These are phyloP conservation scores for Colletotrichum limetticola DNA, from an alignment of 2,329 filamentous ascomycete species.

Conservation along the genomic window DNA sequence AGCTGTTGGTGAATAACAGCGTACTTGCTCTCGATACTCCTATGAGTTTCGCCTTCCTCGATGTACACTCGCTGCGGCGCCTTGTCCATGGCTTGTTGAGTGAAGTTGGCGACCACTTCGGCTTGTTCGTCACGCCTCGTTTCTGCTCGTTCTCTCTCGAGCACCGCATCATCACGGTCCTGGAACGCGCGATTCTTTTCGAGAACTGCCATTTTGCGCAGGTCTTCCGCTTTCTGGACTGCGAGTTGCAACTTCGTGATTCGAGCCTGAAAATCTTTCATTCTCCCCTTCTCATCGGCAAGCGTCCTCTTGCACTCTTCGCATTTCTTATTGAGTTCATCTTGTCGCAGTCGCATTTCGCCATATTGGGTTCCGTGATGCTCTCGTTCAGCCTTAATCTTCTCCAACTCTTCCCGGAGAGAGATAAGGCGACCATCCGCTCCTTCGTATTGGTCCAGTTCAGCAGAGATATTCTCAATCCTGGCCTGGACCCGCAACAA, in stretches of 20 bases:
- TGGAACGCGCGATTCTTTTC: conserved; percentile 72
- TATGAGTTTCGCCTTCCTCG: conserved; percentile 70
- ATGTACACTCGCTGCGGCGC: conserved; percentile 69
- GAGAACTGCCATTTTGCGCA: conserved; percentile 63
- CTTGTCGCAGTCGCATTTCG: conserved; percentile 59
- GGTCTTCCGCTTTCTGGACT: conserved; percentile 56
- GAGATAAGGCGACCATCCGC: conserved; percentile 73
- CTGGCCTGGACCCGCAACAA: conserved; percentile 70
- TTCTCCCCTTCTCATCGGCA: conserved; percentile 48
- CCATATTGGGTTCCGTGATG: conserved; percentile 67
- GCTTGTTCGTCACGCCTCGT: conserved; percentile 58
- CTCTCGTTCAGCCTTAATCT: conserved; percentile 55
- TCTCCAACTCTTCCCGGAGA: conserved; percentile 67
- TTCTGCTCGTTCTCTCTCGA: conserved; percentile 57
- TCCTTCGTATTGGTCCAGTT: conserved; percentile 74
- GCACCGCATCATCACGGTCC: conserved; percentile 58
- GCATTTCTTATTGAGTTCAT: conserved; percentile 55
- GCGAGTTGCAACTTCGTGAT: conserved; percentile 68
- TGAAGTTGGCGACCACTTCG: conserved; percentile 63
- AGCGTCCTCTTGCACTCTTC: conserved; percentile 52
- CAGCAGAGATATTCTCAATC: conserved; percentile 63
- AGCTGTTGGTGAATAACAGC: conserved; percentile 68
- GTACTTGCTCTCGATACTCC: conserved; percentile 65
- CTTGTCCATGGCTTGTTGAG: conserved; percentile 62
- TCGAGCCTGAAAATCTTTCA: conserved; percentile 41